Percentiles rank a stretch among this genome's conserved stretches.
phyloP scores from a whole-genome alignment of 345 rosid genomes.

The Cardamine chenopodiifolia region DNA sequence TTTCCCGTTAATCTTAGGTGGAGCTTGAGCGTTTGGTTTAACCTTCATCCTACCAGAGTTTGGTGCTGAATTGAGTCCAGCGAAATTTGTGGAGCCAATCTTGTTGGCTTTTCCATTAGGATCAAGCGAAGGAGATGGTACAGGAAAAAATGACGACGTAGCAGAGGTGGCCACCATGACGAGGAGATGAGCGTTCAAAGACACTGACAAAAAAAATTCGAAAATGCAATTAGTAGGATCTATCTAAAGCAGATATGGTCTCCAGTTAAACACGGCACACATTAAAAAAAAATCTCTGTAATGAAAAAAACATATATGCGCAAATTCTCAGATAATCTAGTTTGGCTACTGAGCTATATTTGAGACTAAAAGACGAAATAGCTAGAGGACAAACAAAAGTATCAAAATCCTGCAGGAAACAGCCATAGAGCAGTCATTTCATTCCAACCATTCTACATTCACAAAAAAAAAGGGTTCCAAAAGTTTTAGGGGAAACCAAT shows the following conservation, averaged over 20 bases:
- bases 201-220: constrained; percentile 6
- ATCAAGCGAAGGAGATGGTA: constrained; percentile 58
- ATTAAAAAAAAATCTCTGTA: background rate
- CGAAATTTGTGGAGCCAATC: constrained; percentile 55
- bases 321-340: background rate
- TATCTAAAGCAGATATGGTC: background rate
- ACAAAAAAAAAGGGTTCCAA: background rate
- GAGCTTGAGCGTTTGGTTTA: constrained; percentile 88
- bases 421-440: background rate
- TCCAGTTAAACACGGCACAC: background rate
- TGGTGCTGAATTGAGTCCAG: constrained; percentile 50
- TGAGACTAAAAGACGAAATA: background rate
- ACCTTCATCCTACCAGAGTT: constrained; percentile 67
- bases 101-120: constrained; percentile 53
- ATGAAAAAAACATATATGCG: background rate
- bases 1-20: constrained; percentile 82
- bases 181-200: constrained; percentile 27
- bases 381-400: background rate
- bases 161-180: constrained; percentile 83
- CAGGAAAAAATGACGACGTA: constrained; percentile 68
- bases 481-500: background rate
- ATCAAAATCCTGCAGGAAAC: background rate
- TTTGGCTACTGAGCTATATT: constrained; percentile 3
- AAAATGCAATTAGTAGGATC: background rate
- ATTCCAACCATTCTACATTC: background rate